A percentile compares a stretch with the other conserved stretches of the same genome.
Evolutionary conservation across 768 basidiomycete genomes (phyloP).

Genomic region (Saitozyma podzolica): DNA sequence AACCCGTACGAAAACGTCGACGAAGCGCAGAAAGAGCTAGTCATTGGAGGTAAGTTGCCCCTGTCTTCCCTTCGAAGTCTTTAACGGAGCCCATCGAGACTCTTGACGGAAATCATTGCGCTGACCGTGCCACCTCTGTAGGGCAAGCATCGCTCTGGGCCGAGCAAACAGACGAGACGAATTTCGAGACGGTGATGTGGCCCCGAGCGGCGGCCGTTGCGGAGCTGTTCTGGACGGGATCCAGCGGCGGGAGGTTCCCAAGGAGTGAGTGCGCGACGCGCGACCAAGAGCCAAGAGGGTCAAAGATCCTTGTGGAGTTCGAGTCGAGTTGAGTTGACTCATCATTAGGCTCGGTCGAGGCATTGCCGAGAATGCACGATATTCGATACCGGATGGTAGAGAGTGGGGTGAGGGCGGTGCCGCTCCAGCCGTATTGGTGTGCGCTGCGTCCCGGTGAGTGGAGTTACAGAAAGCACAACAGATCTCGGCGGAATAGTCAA

Average conservation of each 20-base stretch:
- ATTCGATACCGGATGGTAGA: constrained; percentile 62
- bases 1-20: constrained; percentile 66
- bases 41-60: constrained; percentile 64
- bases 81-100: neutral
- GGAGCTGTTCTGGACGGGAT: constrained; percentile 75
- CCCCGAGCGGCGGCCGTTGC: constrained; percentile 70
- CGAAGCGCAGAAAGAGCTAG: constrained; percentile 57
- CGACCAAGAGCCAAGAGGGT: neutral
- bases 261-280: constrained; percentile 16
- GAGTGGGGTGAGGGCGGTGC: constrained; percentile 63
- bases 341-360: constrained; percentile 53
- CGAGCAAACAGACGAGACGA: constrained; percentile 64
- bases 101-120: neutral
- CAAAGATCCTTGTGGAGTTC: too few relatives aligned
- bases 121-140: neutral
- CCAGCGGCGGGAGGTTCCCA: constrained; percentile 17
- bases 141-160: constrained; percentile 64
- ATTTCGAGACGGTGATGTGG: constrained; percentile 70
- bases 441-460: constrained; percentile 61
- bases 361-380: constrained; percentile 69
- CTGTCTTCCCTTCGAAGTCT: neutral
- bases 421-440: constrained; percentile 72
- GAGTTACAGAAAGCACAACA: neutral
- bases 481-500: too few relatives aligned
- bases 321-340: neutral